Evolutionary conservation across 2,329 filamentous ascomycete species (phyloP), one percentile per base, ranked within the genome.

Genomic region (Alternaria brassicicola): DNA sequence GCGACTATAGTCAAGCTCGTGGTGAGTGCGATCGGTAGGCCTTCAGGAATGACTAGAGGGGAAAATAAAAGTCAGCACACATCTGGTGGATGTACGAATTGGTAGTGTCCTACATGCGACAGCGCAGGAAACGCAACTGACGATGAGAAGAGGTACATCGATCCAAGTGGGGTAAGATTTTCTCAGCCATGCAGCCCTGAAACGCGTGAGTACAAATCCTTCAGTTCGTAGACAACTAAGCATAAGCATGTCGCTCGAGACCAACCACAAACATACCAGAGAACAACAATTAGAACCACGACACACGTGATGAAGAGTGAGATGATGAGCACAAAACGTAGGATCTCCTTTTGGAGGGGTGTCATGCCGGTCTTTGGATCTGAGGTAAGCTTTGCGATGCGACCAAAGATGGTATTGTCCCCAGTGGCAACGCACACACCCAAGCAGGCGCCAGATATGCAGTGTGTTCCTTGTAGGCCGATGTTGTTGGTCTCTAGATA

Each of bases 381-480:
- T 49, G 86, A 90, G 0, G 90, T 91, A 49, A 93, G 79, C 63
- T 87, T 87, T 1, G 90, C 89, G 64, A 93, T 90, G 46, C 88
- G 85, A 8, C 90, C 90, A 74, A 93, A 92, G 21, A 93, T 87
- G 0, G 90, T 92, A 13, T 79, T 81, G 71, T 92, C 88, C 8
- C 89, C 90, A 0, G 88, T 93, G 1, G 87, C 86, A 10, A 93
- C 86, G 2, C 91, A 88, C 9, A 93, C 77, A 17, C 88, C 90
- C 13, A 84, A 80, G 50, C 85, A 88, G 21, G 81, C 87, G 3
- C 90, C 90, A 6, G 87, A 87, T 4, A 90, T 86, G 65, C 89
- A 92, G 68, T 93, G 89, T 0, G 90, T 92, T n/a, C 91, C 90
- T 71, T 92, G 89, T 9, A 93, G 82, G 21, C 89, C 90, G 52